phyloP scores from a whole-genome alignment of 1,284 basidiomycete species.

The Apiotrichum montevideense region DNA sequence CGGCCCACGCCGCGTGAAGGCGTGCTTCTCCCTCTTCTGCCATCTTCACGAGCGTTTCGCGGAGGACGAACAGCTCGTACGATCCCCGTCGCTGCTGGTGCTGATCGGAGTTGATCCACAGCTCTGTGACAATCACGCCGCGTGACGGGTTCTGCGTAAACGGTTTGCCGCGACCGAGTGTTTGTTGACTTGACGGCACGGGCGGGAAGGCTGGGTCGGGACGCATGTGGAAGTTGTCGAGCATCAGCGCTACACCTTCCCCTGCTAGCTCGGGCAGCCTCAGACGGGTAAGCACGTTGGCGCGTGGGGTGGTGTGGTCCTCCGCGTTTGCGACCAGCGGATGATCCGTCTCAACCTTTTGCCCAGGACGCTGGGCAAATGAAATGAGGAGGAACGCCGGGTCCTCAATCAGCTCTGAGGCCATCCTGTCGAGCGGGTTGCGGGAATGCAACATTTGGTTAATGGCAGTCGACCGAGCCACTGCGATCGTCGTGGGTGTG shows the following conservation, averaged over 20 bases:
- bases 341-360: slow-evolving; percentile 15
- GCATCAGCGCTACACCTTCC: not conserved
- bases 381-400: slow-evolving; percentile 39
- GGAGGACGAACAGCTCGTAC: slow-evolving; percentile 50
- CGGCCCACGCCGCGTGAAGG: slow-evolving; percentile 36
- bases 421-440: not conserved
- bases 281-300: slow-evolving; percentile 27
- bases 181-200: slow-evolving; percentile 5
- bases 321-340: slow-evolving; percentile 25
- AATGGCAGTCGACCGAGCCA: slow-evolving; percentile 2
- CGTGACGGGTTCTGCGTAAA: slow-evolving; percentile 41
- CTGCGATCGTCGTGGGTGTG: slow-evolving; percentile 11
- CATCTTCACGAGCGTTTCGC: slow-evolving; percentile 49
- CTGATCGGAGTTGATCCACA: slow-evolving; percentile 17
- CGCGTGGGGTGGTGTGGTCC: slow-evolving; percentile 34
- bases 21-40: slow-evolving; percentile 38
- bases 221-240: slow-evolving; percentile 34
- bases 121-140: slow-evolving; percentile 41
- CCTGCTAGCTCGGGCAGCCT: slow-evolving; percentile 29
- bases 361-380: slow-evolving; percentile 24
- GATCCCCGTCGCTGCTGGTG: slow-evolving; percentile 15
- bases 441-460: not conserved
- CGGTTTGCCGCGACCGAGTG: slow-evolving; percentile 26
- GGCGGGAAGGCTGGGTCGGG: slow-evolving; percentile 44
- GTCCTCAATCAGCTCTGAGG: slow-evolving; percentile 1